Percentiles rank a stretch among this genome's conserved stretches.
Evolutionary conservation across 2,329 filamentous ascomycete genomes (phyloP).

Genomic region (Cladorrhinum sp.): DNA sequence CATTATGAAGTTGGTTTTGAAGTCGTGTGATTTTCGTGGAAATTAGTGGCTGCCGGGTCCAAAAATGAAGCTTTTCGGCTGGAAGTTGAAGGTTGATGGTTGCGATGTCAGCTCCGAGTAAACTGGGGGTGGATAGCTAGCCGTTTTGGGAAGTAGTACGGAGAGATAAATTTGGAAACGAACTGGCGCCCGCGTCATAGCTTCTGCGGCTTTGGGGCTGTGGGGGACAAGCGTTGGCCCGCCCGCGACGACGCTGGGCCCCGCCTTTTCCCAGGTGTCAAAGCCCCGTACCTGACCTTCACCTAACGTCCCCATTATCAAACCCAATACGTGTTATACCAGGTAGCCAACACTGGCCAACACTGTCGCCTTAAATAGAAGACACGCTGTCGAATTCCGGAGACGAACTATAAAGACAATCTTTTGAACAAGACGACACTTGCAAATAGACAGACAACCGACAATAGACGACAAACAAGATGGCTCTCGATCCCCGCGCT

Average conservation of each 20-base stretch:
- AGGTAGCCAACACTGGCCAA: background rate
- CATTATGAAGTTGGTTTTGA: background rate
- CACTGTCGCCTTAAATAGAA: too few relatives aligned
- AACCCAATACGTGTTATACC: background rate
- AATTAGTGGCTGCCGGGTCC: background rate
- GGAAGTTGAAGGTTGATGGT: background rate
- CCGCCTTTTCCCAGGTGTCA: conserved; percentile 7
- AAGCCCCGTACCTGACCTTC: background rate
- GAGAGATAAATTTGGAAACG: background rate
- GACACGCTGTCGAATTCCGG: too few relatives aligned
- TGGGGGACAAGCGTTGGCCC: background rate
- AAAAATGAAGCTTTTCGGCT: background rate
- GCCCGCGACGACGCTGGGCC: background rate
- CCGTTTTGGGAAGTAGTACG: background rate
- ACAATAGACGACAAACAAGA: conserved; percentile 15
- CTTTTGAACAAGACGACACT: background rate
- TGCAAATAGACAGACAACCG: background rate
- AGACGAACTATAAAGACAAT: background rate
- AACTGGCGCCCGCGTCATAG: conserved; percentile 16
- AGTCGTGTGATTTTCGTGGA: background rate
- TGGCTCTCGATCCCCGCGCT: conserved; percentile 29
- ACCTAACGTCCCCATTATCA: background rate
- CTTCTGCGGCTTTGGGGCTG: conserved; percentile 4
- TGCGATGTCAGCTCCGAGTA: background rate
- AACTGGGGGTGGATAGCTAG: background rate